Conservation (phyloP, 2,329 filamentous ascomycete genomes). For the Colletotrichum cereale region DNA sequence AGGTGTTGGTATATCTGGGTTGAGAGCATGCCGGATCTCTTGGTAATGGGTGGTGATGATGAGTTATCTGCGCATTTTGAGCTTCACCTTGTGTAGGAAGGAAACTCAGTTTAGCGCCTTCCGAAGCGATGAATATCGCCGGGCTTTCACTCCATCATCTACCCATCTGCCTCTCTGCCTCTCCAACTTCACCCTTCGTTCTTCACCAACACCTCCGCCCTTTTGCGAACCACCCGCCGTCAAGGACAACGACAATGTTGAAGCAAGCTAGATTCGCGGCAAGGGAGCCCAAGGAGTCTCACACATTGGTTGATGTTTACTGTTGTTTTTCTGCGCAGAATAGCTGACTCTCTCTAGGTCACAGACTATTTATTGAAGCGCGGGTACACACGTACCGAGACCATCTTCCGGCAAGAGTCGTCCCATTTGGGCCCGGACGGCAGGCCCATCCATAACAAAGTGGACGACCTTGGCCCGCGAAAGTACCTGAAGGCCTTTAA, state of each 20-base stretch:
- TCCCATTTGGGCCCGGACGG: constrained; percentile 85
- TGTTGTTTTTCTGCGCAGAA: background rate
- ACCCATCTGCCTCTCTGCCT: background rate
- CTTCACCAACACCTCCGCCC: background rate
- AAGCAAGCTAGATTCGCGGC: background rate
- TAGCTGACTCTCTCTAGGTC: constrained; percentile 60
- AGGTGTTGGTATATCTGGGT: background rate
- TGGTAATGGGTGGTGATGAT: background rate
- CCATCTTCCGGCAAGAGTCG: constrained; percentile 91
- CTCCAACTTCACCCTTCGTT: constrained; percentile 5
- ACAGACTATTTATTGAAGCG: constrained; percentile 97
- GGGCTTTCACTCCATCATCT: background rate
- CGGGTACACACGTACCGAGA: constrained; percentile 92
- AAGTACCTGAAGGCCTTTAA: constrained; percentile 84
- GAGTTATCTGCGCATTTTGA: background rate
- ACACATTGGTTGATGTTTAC: background rate
- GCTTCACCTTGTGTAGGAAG: background rate
- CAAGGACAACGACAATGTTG: background rate
- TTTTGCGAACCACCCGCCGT: background rate
- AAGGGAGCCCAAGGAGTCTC: background rate
- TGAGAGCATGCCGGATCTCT: background rate
- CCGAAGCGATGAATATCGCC: background rate
- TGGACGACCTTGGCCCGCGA: constrained; percentile 78
- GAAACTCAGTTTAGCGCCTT: background rate
- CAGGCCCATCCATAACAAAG: constrained; percentile 74